phyloP scores from a whole-genome alignment of 495 filamentous ascomycete genomes.

The Aspergillus asperescens region DNA sequence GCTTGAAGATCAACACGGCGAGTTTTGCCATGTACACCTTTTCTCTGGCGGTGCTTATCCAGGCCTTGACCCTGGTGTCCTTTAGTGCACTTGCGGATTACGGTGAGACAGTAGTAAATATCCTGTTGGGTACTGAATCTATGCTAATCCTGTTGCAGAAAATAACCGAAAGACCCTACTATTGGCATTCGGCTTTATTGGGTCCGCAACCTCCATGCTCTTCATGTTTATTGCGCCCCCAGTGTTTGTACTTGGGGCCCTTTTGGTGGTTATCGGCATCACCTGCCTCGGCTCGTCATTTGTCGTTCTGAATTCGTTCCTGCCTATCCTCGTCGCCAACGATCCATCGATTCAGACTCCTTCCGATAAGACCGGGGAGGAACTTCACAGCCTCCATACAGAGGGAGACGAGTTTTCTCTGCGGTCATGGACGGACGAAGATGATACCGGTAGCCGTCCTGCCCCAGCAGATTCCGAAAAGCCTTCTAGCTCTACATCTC shows the following conservation, averaged over 20 bases:
- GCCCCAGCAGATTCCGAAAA: neutral
- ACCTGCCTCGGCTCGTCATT: constrained; percentile 57
- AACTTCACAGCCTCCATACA: constrained; percentile 24
- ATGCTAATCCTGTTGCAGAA: constrained; percentile 21
- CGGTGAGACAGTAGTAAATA: constrained; percentile 30
- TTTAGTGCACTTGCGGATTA: constrained; percentile 51
- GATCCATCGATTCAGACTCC: constrained; percentile 31
- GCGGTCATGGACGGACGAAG: constrained; percentile 37
- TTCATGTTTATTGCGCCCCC: constrained; percentile 70
- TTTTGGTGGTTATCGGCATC: constrained; percentile 78
- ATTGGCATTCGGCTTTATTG: constrained; percentile 71
- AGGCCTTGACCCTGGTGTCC: constrained; percentile 49
- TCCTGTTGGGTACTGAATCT: neutral
- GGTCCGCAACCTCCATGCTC: constrained; percentile 72
- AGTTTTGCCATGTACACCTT: constrained; percentile 55
- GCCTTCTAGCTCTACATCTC: constrained; percentile 36
- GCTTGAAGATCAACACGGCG: constrained; percentile 44
- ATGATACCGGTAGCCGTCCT: constrained; percentile 5
- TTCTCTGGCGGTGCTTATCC: constrained; percentile 48
- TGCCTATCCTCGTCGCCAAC: constrained; percentile 47
- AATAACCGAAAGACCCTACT: constrained; percentile 65
- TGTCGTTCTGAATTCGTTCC: constrained; percentile 48
- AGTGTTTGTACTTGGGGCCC: constrained; percentile 66
- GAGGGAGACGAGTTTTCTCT: constrained; percentile 17
- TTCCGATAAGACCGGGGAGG: constrained; percentile 14